phyloP scores from a whole-genome alignment of 257 asterid genomes.

The Solanum habrochaites region DNA sequence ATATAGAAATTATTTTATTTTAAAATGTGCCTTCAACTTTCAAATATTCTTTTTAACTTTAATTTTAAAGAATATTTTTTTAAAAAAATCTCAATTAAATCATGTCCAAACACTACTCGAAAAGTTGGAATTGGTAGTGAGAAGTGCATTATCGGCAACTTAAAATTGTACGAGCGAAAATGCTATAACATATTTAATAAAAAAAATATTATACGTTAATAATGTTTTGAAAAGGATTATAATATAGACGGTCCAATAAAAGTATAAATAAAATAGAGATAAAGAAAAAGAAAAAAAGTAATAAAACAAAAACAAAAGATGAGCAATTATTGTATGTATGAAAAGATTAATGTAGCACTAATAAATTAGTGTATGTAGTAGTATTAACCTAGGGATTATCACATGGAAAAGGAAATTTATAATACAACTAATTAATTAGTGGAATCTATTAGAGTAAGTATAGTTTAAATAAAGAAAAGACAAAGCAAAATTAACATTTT shows the following conservation, averaged over 20 bases:
- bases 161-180: too few species aligned
- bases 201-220: too few species aligned
- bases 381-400: not conserved
- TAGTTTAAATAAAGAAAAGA: not conserved
- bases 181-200: too few species aligned
- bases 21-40: not conserved
- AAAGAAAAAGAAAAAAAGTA: not conserved
- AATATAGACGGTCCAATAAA: too few species aligned
- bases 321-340: not conserved
- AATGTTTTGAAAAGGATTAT: too few species aligned
- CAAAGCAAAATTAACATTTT: not conserved
- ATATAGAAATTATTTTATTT: not conserved
- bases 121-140: not conserved
- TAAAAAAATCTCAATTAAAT: not conserved
- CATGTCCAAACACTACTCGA: not conserved
- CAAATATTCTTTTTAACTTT: not conserved
- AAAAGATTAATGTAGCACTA: not conserved
- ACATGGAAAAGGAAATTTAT: not conserved
- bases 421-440: not conserved
- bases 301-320: not conserved
- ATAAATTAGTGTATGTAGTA: not conserved
- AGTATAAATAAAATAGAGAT: too few species aligned
- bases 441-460: not conserved
- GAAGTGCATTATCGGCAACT: too few species aligned
- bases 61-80: not conserved